Percentiles rank a stretch among this genome's conserved stretches.
phyloP scores from a whole-genome alignment of 108 stramenopile species.

The Aurantiochytrium sp. region DNA sequence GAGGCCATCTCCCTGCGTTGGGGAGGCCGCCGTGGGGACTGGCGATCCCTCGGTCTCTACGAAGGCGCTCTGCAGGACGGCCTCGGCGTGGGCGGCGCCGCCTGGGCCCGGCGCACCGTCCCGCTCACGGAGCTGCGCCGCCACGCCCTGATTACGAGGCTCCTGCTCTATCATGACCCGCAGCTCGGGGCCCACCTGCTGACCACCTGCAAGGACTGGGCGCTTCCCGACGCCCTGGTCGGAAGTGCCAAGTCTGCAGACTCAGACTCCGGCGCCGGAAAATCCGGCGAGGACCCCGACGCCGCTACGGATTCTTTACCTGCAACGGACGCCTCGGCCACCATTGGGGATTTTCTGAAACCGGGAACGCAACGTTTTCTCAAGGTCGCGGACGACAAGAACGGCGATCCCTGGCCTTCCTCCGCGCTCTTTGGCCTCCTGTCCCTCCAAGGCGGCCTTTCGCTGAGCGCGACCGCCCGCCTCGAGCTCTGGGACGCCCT shows the following conservation, averaged over 20 bases:
- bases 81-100: neutral
- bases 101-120: neutral
- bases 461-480: neutral
- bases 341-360: too few relatives aligned
- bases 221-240: neutral
- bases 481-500: neutral
- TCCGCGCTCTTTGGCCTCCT: neutral
- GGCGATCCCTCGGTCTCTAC: neutral
- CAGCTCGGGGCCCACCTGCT: neutral
- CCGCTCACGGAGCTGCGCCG: neutral
- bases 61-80: neutral
- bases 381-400: neutral
- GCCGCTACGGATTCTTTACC: too few relatives aligned
- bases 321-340: too few relatives aligned
- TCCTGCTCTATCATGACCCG: neutral
- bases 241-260: too few relatives aligned
- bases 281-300: too few relatives aligned
- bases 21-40: slow-evolving; percentile 1
- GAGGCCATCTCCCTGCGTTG: neutral
- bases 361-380: neutral
- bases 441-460: neutral
- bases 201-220: neutral
- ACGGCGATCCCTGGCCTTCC: neutral
- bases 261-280: too few relatives aligned
- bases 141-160: neutral